phyloP scores from a whole-genome alignment of 2,329 filamentous ascomycete genomes.

The Podosphaera fusca region DNA sequence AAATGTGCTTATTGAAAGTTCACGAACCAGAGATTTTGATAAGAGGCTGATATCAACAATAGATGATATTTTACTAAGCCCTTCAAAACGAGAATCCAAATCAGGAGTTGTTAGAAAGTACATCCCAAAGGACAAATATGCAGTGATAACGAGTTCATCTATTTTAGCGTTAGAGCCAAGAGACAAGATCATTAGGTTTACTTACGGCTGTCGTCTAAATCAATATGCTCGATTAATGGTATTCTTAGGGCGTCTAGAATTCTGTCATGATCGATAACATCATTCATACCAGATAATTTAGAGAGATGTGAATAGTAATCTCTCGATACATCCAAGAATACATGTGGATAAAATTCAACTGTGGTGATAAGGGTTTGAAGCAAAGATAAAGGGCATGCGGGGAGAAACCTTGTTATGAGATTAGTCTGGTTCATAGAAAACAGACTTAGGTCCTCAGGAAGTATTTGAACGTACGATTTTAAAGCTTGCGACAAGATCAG shows the following conservation, averaged over 20 bases:
- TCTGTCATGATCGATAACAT: conserved; percentile 3
- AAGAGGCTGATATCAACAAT: conserved; percentile 10
- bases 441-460: neutral
- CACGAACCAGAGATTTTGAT: conserved; percentile 10
- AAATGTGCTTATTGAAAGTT: conserved; percentile 8
- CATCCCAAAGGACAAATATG: conserved; percentile 13
- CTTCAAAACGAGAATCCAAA: conserved; percentile 8
- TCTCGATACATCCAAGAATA: conserved; percentile 10
- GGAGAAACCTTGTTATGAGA: conserved; percentile 5
- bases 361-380: conserved; percentile 11
- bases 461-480: conserved; percentile 8
- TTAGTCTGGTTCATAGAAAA: conserved; percentile 4
- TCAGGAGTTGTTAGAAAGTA: conserved; percentile 14
- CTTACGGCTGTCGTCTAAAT: conserved; percentile 5
- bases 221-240: conserved; percentile 7
- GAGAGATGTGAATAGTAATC: conserved; percentile 14
- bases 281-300: conserved; percentile 4
- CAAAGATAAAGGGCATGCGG: conserved; percentile 5
- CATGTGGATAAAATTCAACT: conserved; percentile 6
- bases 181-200: neutral
- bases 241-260: conserved; percentile 10
- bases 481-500: conserved; percentile 10
- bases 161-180: neutral
- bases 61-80: conserved; percentile 9
- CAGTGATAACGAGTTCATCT: conserved; percentile 7